Percentiles rank a stretch among this genome's conserved stretches.
Evolutionary conservation across 805 yeast species (phyloP).

Genomic region (Wickerhamomyces queroliae): DNA sequence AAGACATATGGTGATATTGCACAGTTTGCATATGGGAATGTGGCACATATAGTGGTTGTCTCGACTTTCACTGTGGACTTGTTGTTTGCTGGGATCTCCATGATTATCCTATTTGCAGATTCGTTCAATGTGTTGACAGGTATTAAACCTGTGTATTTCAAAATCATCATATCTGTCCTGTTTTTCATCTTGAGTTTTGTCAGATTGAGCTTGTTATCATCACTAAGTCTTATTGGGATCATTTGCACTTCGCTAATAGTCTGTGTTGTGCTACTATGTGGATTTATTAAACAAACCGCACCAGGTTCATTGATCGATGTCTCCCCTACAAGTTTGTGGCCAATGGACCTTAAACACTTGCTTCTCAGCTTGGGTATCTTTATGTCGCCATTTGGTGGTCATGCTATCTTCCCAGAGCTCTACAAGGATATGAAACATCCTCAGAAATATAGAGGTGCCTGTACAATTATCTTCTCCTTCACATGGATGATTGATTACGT

Average conservation of each 20-base stretch:
- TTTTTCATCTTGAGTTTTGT: slow-evolving; percentile 46
- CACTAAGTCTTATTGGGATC: slow-evolving; percentile 52
- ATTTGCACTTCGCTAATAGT: slow-evolving; percentile 47
- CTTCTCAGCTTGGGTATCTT: slow-evolving; percentile 55
- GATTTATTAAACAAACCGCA: slow-evolving; percentile 31
- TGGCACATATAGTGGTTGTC: slow-evolving; percentile 38
- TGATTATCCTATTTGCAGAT: slow-evolving; percentile 55
- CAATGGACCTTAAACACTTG: slow-evolving; percentile 28
- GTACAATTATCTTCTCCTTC: slow-evolving; percentile 49
- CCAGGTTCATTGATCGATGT: slow-evolving; percentile 54
- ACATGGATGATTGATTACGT: slow-evolving; percentile 54
- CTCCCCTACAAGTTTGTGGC: slow-evolving; percentile 39
- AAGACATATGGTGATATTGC: slow-evolving; percentile 60
- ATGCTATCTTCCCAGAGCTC: slow-evolving; percentile 75
- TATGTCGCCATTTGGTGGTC: slow-evolving; percentile 82
- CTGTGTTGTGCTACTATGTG: slow-evolving; percentile 39
- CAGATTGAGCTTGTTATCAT: slow-evolving; percentile 49
- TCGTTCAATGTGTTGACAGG: slow-evolving; percentile 48
- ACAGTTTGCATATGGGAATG: slow-evolving; percentile 38
- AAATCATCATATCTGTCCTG: slow-evolving; percentile 31
- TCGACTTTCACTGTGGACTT: slow-evolving; percentile 49
- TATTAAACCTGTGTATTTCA: slow-evolving; percentile 33
- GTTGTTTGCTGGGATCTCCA: slow-evolving; percentile 53
- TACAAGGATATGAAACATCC: slow-evolving; percentile 75
- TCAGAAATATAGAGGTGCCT: slow-evolving; percentile 44